Conservation (phyloP, 768 basidiomycete species). For the Solioccasus polychromus region DNA sequence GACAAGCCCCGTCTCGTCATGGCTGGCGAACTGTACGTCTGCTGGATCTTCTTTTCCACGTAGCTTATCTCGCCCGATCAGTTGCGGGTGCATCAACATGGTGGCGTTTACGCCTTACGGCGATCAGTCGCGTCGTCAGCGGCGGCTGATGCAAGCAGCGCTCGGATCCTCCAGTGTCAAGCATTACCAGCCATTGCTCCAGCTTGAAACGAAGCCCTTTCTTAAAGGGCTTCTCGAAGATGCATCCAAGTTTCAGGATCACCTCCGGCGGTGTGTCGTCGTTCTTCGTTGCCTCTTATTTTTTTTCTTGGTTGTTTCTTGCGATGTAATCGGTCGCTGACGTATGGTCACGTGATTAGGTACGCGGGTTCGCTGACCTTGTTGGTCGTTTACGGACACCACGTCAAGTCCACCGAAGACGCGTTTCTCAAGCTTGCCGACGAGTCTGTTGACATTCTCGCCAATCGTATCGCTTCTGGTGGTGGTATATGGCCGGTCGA, state of each 20-base stretch:
- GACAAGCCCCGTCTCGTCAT: slow-evolving; percentile 71
- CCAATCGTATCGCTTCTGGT: slow-evolving; percentile 43
- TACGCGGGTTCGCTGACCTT: slow-evolving; percentile 51
- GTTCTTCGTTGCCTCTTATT: no score
- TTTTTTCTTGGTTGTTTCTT: neutral
- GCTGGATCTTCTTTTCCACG: neutral
- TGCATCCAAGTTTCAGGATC: slow-evolving; percentile 34
- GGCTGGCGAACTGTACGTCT: slow-evolving; percentile 64
- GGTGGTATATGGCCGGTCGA: slow-evolving; percentile 45
- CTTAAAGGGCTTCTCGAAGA: slow-evolving; percentile 51
- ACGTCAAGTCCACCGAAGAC: slow-evolving; percentile 39
- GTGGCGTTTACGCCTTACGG: slow-evolving; percentile 68
- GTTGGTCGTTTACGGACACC: slow-evolving; percentile 65
- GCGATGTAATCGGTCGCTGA: neutral
- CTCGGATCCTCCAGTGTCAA: slow-evolving; percentile 52
- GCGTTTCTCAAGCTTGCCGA: slow-evolving; percentile 40
- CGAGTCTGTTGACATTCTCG: slow-evolving; percentile 39
- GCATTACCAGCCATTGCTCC: slow-evolving; percentile 55
- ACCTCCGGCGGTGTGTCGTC: slow-evolving; percentile 32
- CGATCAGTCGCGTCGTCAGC: slow-evolving; percentile 60
- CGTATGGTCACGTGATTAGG: slow-evolving; percentile 30
- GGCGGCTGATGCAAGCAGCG: slow-evolving; percentile 64
- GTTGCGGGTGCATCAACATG: slow-evolving; percentile 67
- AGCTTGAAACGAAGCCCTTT: slow-evolving; percentile 55
- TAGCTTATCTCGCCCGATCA: slow-evolving; percentile 11